A percentile compares a stretch with the other conserved stretches of the same genome.
Evolutionary conservation across 495 filamentous ascomycete genomes (phyloP).

Genomic region (Rhypophila decipiens): DNA sequence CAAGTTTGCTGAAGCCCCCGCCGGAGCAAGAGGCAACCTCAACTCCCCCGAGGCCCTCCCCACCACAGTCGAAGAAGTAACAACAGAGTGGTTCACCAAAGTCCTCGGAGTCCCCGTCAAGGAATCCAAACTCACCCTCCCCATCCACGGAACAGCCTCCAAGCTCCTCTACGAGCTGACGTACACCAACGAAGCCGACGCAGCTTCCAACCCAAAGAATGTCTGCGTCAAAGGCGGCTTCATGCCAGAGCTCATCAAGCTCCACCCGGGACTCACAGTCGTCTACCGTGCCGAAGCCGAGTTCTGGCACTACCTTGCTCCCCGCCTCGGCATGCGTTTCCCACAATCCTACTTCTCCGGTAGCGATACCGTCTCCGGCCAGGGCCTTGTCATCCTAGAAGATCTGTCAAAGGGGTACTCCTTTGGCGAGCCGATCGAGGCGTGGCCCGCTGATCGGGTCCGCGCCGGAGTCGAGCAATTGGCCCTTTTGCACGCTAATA

Average conservation of each 20-base stretch:
- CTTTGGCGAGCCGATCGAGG: constrained; percentile 24
- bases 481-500: constrained; percentile 27
- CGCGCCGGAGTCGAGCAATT: constrained; percentile 26
- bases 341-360: neutral
- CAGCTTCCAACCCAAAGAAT: neutral
- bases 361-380: constrained; percentile 1
- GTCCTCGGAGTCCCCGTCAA: constrained; percentile 4
- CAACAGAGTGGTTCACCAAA: constrained; percentile 6
- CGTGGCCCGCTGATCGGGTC: constrained; percentile 7
- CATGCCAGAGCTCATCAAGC: constrained; percentile 4
- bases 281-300: constrained; percentile 10
- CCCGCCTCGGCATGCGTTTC: constrained; percentile 1
- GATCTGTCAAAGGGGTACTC: constrained; percentile 6
- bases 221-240: constrained; percentile 15
- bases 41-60: constrained; percentile 4
- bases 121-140: neutral
- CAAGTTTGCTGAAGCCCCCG: too few species aligned
- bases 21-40: neutral
- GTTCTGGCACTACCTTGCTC: constrained; percentile 8
- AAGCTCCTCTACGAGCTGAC: constrained; percentile 6
- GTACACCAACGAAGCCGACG: constrained; percentile 1
- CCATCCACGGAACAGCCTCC: constrained; percentile 7
- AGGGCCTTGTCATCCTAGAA: constrained; percentile 10
- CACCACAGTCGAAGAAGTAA: constrained; percentile 6
- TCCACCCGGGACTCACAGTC: constrained; percentile 7